Percentiles rank a stretch among this genome's conserved stretches.
These are phyloP conservation scores for Chalciporus pseudorubinellus DNA, from an alignment of 768 basidiomycete species.

Conservation along the genomic window DNA sequence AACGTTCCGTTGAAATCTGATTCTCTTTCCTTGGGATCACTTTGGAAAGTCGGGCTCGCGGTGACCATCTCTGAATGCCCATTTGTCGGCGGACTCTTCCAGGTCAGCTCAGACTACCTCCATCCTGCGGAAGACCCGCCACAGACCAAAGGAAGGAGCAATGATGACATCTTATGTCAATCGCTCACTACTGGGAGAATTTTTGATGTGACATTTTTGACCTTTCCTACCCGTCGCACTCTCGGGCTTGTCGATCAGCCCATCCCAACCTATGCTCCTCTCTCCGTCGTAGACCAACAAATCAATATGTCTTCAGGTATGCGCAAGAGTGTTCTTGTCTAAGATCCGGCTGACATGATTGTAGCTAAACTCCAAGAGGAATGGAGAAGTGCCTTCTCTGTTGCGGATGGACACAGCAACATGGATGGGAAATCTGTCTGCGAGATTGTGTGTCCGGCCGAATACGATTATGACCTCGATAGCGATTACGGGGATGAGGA, in stretches of 20 bases:
- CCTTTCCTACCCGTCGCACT: slow-evolving; percentile 2
- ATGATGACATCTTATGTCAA: slow-evolving; percentile 6
- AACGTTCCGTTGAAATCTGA: neutral
- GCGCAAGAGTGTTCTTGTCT: neutral
- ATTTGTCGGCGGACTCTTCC: slow-evolving; percentile 15
- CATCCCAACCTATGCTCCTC: slow-evolving; percentile 14
- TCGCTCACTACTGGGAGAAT: slow-evolving; percentile 19
- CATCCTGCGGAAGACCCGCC: neutral
- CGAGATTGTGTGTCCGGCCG: slow-evolving; percentile 8
- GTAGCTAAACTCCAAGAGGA: slow-evolving; percentile 10
- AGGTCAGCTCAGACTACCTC: neutral
- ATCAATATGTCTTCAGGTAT: slow-evolving; percentile 9
- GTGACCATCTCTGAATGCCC: slow-evolving; percentile 17
- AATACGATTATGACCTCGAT: slow-evolving; percentile 21
- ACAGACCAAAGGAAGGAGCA: slow-evolving; percentile 4
- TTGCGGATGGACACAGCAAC: neutral
- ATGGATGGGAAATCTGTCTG: neutral
- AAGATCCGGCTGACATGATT: neutral
- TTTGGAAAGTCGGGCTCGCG: neutral
- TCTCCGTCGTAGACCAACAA: slow-evolving; percentile 13
- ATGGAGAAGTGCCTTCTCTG: slow-evolving; percentile 9
- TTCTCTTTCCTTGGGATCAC: neutral
- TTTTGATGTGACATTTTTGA: slow-evolving; percentile 21
- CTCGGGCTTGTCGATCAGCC: neutral
- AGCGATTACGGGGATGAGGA: slow-evolving; percentile 22